Percentiles rank a stretch among this genome's conserved stretches.
Conservation (phyloP, 2,329 filamentous ascomycete genomes). For the Tolypocladium tundrense region DNA sequence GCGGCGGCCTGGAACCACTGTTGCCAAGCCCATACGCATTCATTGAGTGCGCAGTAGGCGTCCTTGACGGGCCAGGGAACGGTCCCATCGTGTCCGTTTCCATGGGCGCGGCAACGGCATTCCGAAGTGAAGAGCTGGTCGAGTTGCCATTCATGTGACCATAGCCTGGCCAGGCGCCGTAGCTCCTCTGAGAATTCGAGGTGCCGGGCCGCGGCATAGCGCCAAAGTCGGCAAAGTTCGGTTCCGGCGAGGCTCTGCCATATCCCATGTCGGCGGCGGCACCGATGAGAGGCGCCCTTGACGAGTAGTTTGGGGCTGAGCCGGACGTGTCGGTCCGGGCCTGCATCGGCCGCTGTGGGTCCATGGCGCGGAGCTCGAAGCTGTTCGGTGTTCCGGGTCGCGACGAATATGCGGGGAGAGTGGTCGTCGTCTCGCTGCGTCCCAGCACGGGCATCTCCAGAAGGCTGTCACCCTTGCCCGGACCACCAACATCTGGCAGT, state of each 20-base stretch:
- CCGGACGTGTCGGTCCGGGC: constrained; percentile 41
- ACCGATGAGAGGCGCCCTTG: constrained; percentile 51
- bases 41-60: constrained; percentile 11
- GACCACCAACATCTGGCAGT: constrained; percentile 29
- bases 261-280: constrained; percentile 53
- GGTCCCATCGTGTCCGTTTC: constrained; percentile 14
- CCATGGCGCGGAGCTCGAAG: constrained; percentile 42
- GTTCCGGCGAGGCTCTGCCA: constrained; percentile 25
- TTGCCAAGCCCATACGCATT: constrained; percentile 16
- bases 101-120: constrained; percentile 15
- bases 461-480: constrained; percentile 34
- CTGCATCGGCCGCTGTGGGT: constrained; percentile 38
- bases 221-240: constrained; percentile 18
- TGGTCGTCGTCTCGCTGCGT: constrained; percentile 50
- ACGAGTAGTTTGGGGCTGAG: constrained; percentile 51
- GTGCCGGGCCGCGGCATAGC: constrained; percentile 23
- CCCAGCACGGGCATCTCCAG: constrained; percentile 48
- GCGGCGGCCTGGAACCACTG: constrained; percentile 12
- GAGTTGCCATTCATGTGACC: constrained; percentile 9
- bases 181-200: constrained; percentile 23
- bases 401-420: constrained; percentile 53
- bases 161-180: constrained; percentile 9
- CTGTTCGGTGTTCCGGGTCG: constrained; percentile 43
- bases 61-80: constrained; percentile 22
- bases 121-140: constrained; percentile 6